phyloP scores from a whole-genome alignment of 2,329 filamentous ascomycete species.

The Aureobasidium uvarum region DNA sequence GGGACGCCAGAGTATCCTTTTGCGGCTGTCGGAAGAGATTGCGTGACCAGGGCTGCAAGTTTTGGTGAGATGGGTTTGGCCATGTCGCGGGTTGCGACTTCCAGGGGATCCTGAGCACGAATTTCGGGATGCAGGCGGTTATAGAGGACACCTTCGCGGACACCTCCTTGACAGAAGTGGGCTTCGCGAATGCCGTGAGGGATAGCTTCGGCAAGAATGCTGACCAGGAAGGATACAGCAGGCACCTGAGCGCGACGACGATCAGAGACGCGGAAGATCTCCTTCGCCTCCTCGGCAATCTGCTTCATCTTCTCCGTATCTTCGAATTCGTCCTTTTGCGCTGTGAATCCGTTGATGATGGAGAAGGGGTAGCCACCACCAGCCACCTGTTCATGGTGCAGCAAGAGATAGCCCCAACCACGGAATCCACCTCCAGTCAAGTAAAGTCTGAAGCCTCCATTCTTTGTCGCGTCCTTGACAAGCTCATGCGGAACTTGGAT shows the following conservation, averaged over 20 bases:
- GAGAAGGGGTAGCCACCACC: conserved; percentile 78
- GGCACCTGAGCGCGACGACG: conserved; percentile 77
- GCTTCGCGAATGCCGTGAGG: conserved; percentile 64
- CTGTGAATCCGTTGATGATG: conserved; percentile 75
- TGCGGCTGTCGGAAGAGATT: conserved; percentile 42
- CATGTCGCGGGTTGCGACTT: conserved; percentile 55
- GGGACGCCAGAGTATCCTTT: conserved; percentile 10
- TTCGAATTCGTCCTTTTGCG: conserved; percentile 60
- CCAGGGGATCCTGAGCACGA: conserved; percentile 63
- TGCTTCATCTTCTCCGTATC: conserved; percentile 51
- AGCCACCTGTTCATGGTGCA: conserved; percentile 67
- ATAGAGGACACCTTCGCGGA: conserved; percentile 74
- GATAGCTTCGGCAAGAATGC: conserved; percentile 67
- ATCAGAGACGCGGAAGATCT: conserved; percentile 71
- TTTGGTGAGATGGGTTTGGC: conserved; percentile 39
- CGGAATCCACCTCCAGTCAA: conserved; percentile 88
- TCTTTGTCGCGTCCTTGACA: conserved; percentile 38
- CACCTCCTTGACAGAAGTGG: conserved; percentile 78
- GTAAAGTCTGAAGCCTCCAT: conserved; percentile 66
- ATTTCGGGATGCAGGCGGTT: conserved; percentile 60
- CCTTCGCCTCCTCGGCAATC: conserved; percentile 38
- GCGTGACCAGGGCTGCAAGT: conserved; percentile 47
- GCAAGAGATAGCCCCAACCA: conserved; percentile 85
- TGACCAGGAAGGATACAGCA: conserved; percentile 75
- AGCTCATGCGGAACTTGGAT: conserved; percentile 32